A percentile compares a stretch with the other conserved stretches of the same genome.
Evolutionary conservation across 23 red algal species (phyloP).

Genomic region (Gracilaria domingensis): DNA sequence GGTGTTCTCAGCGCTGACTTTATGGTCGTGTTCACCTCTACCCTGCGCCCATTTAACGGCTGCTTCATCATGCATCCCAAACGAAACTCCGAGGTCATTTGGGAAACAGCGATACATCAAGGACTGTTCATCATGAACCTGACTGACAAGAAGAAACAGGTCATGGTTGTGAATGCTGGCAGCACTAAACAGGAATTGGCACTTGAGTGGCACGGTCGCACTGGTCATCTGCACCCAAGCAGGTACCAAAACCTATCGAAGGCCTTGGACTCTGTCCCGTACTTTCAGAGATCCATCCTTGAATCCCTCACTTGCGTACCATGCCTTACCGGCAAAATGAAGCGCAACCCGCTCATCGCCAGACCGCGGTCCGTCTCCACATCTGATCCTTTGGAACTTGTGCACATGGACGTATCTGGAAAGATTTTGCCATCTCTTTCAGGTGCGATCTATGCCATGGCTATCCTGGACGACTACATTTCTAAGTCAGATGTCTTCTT

Average conservation of each 20-base stretch:
- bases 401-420: constrained; percentile 36
- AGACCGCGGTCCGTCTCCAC: neutral
- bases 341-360: constrained; percentile 21
- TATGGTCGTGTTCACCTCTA: no score
- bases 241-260: neutral
- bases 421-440: neutral
- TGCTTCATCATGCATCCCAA: constrained; percentile 19
- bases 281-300: neutral
- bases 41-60: neutral
- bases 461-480: neutral
- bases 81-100: neutral
- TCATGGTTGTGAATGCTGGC: no score
- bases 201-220: constrained; percentile 24
- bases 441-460: neutral
- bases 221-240: neutral
- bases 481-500: constrained; percentile 23
- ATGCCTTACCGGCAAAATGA: constrained; percentile 54
- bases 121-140: constrained; percentile 10
- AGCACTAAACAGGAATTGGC: no score
- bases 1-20: no score
- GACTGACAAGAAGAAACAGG: no score
- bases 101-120: constrained; percentile 6
- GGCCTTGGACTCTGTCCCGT: neutral
- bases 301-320: neutral
- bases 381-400: neutral